Conservation (phyloP, 2,329 filamentous ascomycete genomes). For the Colletotrichum orchidophilum region DNA sequence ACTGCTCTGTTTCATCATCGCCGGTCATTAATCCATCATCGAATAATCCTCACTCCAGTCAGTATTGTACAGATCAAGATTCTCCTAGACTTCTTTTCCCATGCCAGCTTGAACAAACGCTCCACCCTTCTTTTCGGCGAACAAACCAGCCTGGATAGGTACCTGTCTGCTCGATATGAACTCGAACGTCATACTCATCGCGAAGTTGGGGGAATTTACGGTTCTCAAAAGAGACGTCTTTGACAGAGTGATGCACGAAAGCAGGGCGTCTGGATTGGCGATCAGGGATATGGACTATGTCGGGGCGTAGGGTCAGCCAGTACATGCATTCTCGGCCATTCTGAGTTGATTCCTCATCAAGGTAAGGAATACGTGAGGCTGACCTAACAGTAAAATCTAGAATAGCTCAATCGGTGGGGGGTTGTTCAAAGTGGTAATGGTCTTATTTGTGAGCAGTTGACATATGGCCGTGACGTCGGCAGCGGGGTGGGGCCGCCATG, state of each 20-base stretch:
- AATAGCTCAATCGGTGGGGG: neutral
- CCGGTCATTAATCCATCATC: neutral
- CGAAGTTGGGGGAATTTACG: constrained; percentile 50
- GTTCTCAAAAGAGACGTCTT: constrained; percentile 55
- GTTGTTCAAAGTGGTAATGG: neutral
- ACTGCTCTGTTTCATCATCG: neutral
- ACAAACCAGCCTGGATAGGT: constrained; percentile 60
- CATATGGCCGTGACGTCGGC: constrained; percentile 18
- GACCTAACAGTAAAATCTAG: neutral
- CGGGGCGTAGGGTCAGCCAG: neutral
- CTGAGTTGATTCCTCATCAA: neutral
- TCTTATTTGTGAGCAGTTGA: constrained; percentile 1
- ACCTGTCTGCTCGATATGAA: constrained; percentile 56
- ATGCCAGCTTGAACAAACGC: constrained; percentile 63
- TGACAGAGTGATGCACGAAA: constrained; percentile 56
- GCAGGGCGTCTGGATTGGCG: constrained; percentile 49
- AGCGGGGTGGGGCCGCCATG: constrained; percentile 24
- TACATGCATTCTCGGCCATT: constrained; percentile 18
- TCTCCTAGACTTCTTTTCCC: constrained; percentile 48
- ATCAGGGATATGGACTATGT: neutral
- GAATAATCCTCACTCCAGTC: neutral
- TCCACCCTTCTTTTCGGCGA: constrained; percentile 54
- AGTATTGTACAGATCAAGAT: neutral
- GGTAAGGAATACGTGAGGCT: neutral
- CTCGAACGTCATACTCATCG: constrained; percentile 52